These are phyloP conservation scores for Colletotrichum zoysiae DNA, from an alignment of 2,329 filamentous ascomycete genomes.

Conservation along the genomic window DNA sequence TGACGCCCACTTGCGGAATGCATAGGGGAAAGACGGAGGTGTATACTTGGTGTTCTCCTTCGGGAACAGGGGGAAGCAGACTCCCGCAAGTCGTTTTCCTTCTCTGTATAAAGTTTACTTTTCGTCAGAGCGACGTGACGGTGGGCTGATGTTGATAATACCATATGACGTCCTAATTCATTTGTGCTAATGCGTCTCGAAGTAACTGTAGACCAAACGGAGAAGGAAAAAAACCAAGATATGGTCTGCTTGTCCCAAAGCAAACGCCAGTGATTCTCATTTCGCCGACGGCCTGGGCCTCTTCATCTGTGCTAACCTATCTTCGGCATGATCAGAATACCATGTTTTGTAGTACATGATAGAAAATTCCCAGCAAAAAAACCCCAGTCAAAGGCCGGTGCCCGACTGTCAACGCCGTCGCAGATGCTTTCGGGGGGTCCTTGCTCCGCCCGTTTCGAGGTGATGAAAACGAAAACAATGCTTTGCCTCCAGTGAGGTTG, in stretches of 20 bases:
- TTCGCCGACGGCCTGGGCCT: constrained; percentile 11
- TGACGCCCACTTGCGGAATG: not conserved
- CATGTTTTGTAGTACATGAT: constrained; percentile 10
- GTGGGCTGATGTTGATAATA: not conserved
- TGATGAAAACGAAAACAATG: not conserved
- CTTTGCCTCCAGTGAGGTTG: constrained; percentile 18
- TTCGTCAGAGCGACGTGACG: no score
- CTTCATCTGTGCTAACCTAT: constrained; percentile 5
- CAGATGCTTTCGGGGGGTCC: constrained; percentile 4
- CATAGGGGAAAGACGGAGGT: not conserved
- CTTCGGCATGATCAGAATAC: constrained; percentile 15
- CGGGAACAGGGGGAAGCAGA: not conserved
- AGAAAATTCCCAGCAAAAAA: constrained; percentile 10
- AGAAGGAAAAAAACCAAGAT: not conserved
- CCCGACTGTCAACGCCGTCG: constrained; percentile 20
- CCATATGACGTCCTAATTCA: no score
- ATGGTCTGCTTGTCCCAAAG: not conserved
- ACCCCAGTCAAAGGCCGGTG: constrained; percentile 11
- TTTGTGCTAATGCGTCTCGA: not conserved
- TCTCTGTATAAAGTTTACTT: not conserved
- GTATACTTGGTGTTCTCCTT: not conserved
- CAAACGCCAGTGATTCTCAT: not conserved
- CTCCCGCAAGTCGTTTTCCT: not conserved
- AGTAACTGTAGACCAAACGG: not conserved
- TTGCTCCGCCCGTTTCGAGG: not conserved